These are phyloP conservation scores for Talaromyces nanjingensis DNA, from an alignment of 495 filamentous ascomycete genomes.

Conservation along the genomic window DNA sequence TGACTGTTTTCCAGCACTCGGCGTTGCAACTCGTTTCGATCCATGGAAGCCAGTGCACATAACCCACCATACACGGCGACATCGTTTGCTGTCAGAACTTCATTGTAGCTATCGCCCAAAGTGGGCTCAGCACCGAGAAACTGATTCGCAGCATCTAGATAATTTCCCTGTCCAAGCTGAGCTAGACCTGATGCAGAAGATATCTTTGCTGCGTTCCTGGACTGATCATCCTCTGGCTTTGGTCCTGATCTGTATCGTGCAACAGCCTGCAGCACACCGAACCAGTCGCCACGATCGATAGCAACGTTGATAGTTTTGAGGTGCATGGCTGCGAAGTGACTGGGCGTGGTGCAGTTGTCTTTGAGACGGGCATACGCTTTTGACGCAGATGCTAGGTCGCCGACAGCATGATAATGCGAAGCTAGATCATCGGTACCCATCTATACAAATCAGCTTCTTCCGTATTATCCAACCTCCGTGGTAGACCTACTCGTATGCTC, in stretches of 20 bases:
- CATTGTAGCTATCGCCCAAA: constrained; percentile 54
- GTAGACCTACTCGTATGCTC: constrained; percentile 71
- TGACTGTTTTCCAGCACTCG: constrained; percentile 68
- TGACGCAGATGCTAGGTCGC: constrained; percentile 52
- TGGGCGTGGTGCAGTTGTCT: constrained; percentile 63
- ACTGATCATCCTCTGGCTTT: constrained; percentile 54
- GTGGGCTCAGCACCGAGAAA: constrained; percentile 57
- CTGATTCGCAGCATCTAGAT: constrained; percentile 61
- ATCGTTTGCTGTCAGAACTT: constrained; percentile 76
- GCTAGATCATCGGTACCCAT: constrained; percentile 75
- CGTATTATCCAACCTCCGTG: neutral
- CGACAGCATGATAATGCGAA: constrained; percentile 57
- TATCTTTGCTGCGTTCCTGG: constrained; percentile 58
- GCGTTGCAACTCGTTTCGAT: constrained; percentile 63
- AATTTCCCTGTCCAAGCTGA: constrained; percentile 57
- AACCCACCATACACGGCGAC: constrained; percentile 88
- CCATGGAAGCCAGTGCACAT: constrained; percentile 85
- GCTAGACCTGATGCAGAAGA: constrained; percentile 63
- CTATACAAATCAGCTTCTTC: constrained; percentile 27
- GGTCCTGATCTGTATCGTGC: constrained; percentile 9
- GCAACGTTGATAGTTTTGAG: constrained; percentile 60
- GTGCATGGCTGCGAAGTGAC: constrained; percentile 64
- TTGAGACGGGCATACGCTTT: constrained; percentile 70
- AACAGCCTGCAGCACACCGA: constrained; percentile 46
- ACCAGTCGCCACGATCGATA: constrained; percentile 62